Evolutionary conservation across 164 flowering plant genomes (phyloP).

Genomic region (Chimonanthus praecox): DNA sequence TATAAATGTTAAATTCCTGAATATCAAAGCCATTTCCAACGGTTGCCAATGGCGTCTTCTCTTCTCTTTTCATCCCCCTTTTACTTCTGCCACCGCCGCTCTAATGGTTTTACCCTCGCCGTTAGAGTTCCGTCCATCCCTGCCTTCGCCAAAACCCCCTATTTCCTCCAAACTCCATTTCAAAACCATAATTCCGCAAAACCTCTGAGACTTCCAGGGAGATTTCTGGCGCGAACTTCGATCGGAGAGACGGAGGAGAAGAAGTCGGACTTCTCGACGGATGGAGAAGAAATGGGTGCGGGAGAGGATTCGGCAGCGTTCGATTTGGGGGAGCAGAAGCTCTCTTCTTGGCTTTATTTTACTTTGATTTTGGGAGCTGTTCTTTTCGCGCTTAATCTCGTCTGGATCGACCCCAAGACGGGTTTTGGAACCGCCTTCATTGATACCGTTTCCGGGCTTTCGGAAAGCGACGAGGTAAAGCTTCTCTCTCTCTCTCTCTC

Average conservation of each 20-base stretch:
- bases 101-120: neutral
- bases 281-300: too few relatives aligned
- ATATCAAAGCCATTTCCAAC: neutral
- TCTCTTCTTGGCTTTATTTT: constrained; percentile 83
- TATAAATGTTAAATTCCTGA: neutral
- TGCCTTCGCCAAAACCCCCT: neutral
- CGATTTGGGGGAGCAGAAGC: constrained; percentile 56
- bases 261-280: constrained; percentile 11
- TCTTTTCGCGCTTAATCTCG: constrained; percentile 53
- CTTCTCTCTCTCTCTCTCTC: neutral
- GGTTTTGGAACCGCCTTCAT: constrained; percentile 58
- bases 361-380: constrained; percentile 63
- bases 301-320: constrained; percentile 91
- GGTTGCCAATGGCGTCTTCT: constrained; percentile 25
- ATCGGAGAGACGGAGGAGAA: constrained; percentile 21
- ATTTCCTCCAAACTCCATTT: neutral
- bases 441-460: constrained; percentile 46
- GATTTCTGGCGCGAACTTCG: constrained; percentile 19
- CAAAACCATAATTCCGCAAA: neutral
- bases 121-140: neutral
- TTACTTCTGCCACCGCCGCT: constrained; percentile 11
- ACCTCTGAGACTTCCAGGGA: constrained; percentile 4
- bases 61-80: constrained; percentile 13
- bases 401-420: constrained; percentile 73
- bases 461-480: constrained; percentile 79